Evolutionary conservation across 176 grass and related monocot species (phyloP), one percentile per base, ranked within the genome.

Genomic region (Zizania latifolia): DNA sequence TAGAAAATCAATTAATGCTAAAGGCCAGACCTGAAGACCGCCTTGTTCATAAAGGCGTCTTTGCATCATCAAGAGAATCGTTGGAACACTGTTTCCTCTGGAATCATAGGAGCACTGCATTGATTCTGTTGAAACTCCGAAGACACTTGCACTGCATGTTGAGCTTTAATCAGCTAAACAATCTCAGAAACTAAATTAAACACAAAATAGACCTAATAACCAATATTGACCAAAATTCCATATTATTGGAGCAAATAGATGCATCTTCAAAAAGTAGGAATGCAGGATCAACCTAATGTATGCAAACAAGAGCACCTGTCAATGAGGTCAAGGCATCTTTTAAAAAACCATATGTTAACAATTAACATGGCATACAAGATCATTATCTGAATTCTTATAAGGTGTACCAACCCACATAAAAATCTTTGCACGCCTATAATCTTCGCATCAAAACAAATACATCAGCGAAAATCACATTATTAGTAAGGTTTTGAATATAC

Each of bases 101-200:
- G 80, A 84, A 86, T 95, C 92, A 86, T 84, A 95, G 15, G 92
- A 89, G 40, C 88, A 86, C 44, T 95, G 92, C 92, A 95, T 91
- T 38, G 86, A 95, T 77, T 86, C 80, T 59, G 88, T 88, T 40
- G 92, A 95, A 51, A 95, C 92, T 66, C 92, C 92, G 1, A 95
- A 95, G 28, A 91, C 83, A 26, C 65, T 95, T 64, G 88, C 62
- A 84, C 88, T 95, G 82, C 66, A 86, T 72, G 62, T 79, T 22
- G 75, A 8, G 58, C 58, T 67, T 57, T 22, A 71, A 35, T 70
- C 17, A 77, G 39, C 38, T 40, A 45, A 57, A 46, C 23, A 75
- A 59, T 30, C 29, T 0, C n/a, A 50, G 26, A 16, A 21, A 31
- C 11, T 8, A 81, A 68, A 85, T 64, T 59, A 50, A 68, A 69